Base-by-base conservation (phyloP, 129 eudicot species). In the Flaveria linearis region DNA sequence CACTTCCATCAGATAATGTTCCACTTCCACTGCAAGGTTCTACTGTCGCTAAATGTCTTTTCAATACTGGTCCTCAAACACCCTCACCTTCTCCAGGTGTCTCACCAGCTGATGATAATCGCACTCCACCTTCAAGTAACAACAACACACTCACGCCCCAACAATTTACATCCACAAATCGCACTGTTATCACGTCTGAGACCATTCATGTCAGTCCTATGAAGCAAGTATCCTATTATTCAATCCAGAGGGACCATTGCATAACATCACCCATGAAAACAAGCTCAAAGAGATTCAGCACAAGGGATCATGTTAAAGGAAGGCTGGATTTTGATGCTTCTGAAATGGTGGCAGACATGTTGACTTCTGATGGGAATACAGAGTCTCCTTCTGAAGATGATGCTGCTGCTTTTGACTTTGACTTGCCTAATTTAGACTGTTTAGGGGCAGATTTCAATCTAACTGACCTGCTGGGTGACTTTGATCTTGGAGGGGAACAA, bases 301-400 rank as follows among this genome's bases (percentile, higher is more conserved):
- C 51, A 58, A 78, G 96, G 80, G 95, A 88, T 62, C 92, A 93
- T 78, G 96, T 87, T 25, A 94, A 89, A 82, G 96, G 99, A 57
- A 89, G 94, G 83, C 78, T 94, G 25, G 87, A 91, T 63, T 94
- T 94, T 70, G 97, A 88, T 50, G 80, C 87, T 72, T 81, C 95
- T 20, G 88, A 89, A 6, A 64, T 26, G 41, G 84, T 80, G 55
- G 83, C 71, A 26, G 52, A 68, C 69, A 82, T 63, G 53, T 75
- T 82, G 56, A 81, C 73, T 41, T 68, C 86, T 60, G 82, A 82
- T 71, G 87, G 76, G 51, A 78, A 51, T 74, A 64, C 88, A 14
- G 73, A 83, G 26, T 83, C 97, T 70, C 88, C 81, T 64, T 81
- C 91, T 26, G 87, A 87, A 68, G 90, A 77, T 4, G 92, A 94